These are phyloP conservation scores for Candida sp. DNA, from an alignment of 1,139 yeast species.

Conservation along the genomic window DNA sequence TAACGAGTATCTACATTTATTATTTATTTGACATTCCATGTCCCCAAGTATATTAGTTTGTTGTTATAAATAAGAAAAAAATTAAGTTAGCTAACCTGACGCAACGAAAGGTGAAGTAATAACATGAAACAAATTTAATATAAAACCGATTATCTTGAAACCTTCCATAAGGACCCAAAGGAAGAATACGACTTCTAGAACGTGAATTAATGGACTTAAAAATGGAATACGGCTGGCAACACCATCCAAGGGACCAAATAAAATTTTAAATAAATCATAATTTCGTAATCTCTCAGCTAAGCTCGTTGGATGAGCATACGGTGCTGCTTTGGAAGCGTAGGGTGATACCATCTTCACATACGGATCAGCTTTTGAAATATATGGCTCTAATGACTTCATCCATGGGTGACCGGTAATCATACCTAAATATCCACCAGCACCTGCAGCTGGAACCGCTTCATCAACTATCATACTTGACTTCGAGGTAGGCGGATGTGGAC, in stretches of 20 bases:
- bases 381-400: not conserved
- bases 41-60: not conserved
- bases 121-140: not conserved
- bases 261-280: not conserved
- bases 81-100: too few relatives aligned
- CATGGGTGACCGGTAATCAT: not conserved
- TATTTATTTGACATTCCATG: not conserved
- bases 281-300: not conserved
- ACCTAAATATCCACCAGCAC: not conserved
- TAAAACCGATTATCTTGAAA: not conserved
- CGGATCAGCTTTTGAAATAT: not conserved
- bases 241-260: conserved; percentile 1
- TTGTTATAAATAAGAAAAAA: not conserved
- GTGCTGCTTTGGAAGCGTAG: not conserved
- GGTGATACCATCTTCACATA: not conserved
- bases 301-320: conserved; percentile 1
- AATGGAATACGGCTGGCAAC: not conserved
- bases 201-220: not conserved
- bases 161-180: conserved; percentile 1
- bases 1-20: too few relatives aligned
- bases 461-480: conserved; percentile 13
- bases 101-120: conserved; percentile 1
- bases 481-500: conserved; percentile 32
- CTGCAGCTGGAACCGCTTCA: not conserved
- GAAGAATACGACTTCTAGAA: not conserved